Percentiles rank a stretch among this genome's conserved stretches.
Evolutionary conservation across 306 rosid species (phyloP).

Genomic region (Quercus engelmannii): DNA sequence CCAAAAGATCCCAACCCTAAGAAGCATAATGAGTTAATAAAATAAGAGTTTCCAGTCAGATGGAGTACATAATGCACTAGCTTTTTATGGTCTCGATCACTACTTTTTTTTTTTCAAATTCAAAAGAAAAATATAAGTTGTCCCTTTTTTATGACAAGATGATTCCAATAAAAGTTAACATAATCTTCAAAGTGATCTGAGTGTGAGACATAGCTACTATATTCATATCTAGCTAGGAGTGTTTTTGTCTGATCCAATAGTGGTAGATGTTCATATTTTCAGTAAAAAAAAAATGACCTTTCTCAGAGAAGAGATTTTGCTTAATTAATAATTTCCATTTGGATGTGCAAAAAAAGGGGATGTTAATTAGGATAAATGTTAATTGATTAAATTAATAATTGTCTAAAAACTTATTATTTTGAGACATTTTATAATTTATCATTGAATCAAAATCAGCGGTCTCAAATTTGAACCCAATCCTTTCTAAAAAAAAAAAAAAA

Average conservation of each 20-base stretch:
- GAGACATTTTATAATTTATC: too few species aligned
- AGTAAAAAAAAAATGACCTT: background rate
- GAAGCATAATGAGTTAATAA: background rate
- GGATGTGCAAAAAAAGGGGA: background rate
- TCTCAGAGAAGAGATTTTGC: background rate
- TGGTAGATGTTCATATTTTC: background rate
- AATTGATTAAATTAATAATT: too few species aligned
- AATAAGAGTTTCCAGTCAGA: background rate
- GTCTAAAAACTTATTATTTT: too few species aligned
- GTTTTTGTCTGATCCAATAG: background rate
- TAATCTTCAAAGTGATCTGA: background rate
- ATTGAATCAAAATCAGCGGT: too few species aligned
- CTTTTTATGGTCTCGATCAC: slow-evolving; percentile 3
- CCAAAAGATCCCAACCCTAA: background rate
- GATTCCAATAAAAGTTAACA: background rate
- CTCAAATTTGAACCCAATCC: too few species aligned
- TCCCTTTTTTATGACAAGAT: background rate
- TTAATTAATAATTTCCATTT: background rate
- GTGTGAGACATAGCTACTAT: too few species aligned
- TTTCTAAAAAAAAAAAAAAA: too few species aligned
- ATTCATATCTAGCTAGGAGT: background rate
- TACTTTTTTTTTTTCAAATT: background rate
- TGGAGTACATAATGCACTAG: background rate
- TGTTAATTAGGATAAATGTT: background rate
- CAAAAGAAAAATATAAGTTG: background rate